Evolutionary conservation across 495 filamentous ascomycete genomes (phyloP), one percentile per base, ranked within the genome.

Genomic region (Bacidia rubella): DNA sequence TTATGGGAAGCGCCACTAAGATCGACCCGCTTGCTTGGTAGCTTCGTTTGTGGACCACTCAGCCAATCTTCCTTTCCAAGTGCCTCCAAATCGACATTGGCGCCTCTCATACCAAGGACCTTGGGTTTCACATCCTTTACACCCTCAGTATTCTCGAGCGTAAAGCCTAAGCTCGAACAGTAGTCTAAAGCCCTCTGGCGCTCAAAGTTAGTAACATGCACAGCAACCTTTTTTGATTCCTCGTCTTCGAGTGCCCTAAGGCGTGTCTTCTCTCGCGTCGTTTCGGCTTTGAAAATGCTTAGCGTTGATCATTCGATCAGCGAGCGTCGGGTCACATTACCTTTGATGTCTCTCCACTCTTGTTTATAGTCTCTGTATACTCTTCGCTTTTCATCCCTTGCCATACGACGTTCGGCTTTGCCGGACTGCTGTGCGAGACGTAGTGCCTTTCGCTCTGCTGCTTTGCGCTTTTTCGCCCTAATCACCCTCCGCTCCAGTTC

Each of bases 341-440:
- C 56, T 57, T 59, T 61, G 32, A 63, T 63, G 12, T 22, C 39
- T 38, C 59, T 61, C 61, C 61, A 63, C 12, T 54, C 53, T 25
- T 54, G 20, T 45, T 63, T 63, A 22, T 62, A 47, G 11, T 63
- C 61, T 29, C 61, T 49, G 39, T 63, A 63, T 0, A 57, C 51
- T 26, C 43, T 59, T 17, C 61, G 39, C 53, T 62, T 63, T 47
- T 62, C 61, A 44, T 63, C 61, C 19, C 61, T 42, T 35, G 61
- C 61, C 27, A 53, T 49, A 29, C 61, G 56, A 15, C 61, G 61
- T 40, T 63, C 61, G 19, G 22, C 51, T 52, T 63, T 63, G 21
- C 61, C 54, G 32, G 57, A 56, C 45, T 65, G 60, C 47, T 68
- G 66, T 39, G 60, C 46, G 2, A 52, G 12, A 20, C 65, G 51